Evolutionary conservation across 2,329 filamentous ascomycete species (phyloP), one percentile per base, ranked within the genome.

Genomic region (Colletotrichum sp.): DNA sequence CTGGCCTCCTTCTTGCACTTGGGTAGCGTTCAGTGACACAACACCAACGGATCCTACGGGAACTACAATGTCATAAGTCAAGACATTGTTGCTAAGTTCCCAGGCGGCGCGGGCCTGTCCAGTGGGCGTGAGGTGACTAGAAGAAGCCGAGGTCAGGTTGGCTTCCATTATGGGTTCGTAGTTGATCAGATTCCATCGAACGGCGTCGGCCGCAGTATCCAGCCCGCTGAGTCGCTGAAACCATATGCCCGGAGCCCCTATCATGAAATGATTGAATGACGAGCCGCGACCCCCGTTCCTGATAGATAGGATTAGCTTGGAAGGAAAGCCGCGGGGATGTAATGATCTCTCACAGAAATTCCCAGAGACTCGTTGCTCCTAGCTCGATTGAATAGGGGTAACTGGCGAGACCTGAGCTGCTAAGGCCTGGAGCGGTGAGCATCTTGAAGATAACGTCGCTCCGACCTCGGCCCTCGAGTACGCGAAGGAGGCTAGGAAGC

Each of bases 221-320:
- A 13, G 70, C 10, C 76, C 75, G 16, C 62, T 69, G 10, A 78
- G 70, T 39, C 63, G 28, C 21, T 74, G 16, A 24, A 78, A 63
- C 71, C 76, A 78, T 3, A 34, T 6, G 39, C 77, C 75, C 5
- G 68, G 71, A 59, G 62, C 69, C 0, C 75, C 71, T 16, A 68
- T 70, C 75, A 77, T 78, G 75, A 77, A 78, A 59, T 77, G 77
- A 60, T 77, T 78, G 18, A 44, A 16, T 9, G 71, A 76, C 16
- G 75, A 71, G 13, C 77, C 77, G 1, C 18, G 39, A 2, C 18
- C 39, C 1, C 39, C 39, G 3, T 49, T 49, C 5, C 39, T 49
- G 18, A 1, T 3, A 7, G 9, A 5, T 0, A 49, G 12, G 1
- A 2, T 49, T 49, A 49, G 39, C 39, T 0, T 49, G 9, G 1